phyloP scores from a whole-genome alignment of 2,329 filamentous ascomycete genomes.

The Penicillium decumbens region DNA sequence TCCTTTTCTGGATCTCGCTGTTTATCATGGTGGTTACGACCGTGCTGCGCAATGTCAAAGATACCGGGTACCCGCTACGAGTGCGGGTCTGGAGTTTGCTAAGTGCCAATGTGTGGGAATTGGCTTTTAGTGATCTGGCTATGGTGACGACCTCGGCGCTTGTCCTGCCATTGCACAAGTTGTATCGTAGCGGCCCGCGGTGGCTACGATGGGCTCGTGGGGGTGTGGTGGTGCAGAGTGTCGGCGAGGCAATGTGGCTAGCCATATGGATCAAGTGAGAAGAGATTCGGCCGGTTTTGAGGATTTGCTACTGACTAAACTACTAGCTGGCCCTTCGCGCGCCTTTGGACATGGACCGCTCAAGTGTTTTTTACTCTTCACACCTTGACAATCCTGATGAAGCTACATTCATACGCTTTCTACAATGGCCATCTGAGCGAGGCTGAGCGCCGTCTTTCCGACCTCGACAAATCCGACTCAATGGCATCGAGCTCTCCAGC shows the following conservation, averaged over 20 bases:
- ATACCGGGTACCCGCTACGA: conserved; percentile 80
- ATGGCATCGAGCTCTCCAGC: conserved; percentile 55
- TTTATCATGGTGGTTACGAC: conserved; percentile 95
- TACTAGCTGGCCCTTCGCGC: conserved; percentile 66
- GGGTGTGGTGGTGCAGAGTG: conserved; percentile 77
- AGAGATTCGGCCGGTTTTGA: neutral
- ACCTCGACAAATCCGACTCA: conserved; percentile 71
- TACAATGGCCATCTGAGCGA: conserved; percentile 95
- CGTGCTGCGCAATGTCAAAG: conserved; percentile 88
- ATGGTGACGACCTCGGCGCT: conserved; percentile 76
- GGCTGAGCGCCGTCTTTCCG: conserved; percentile 72
- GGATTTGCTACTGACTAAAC: conserved; percentile 19
- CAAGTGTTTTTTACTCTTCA: conserved; percentile 94
- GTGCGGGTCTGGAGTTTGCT: conserved; percentile 85
- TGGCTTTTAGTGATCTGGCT: conserved; percentile 73
- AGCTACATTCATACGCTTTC: conserved; percentile 97
- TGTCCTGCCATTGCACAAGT: conserved; percentile 66
- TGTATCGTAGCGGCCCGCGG: conserved; percentile 56
- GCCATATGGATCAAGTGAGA: conserved; percentile 68
- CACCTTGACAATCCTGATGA: conserved; percentile 90
- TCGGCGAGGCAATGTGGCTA: conserved; percentile 77
- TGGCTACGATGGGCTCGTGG: conserved; percentile 67
- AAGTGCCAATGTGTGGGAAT: conserved; percentile 80
- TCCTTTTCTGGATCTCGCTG: conserved; percentile 94
- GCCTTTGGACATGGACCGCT: conserved; percentile 93